Base-by-base conservation (phyloP, 177 flowering plant genomes). In the Tripterygium wilfordii region DNA sequence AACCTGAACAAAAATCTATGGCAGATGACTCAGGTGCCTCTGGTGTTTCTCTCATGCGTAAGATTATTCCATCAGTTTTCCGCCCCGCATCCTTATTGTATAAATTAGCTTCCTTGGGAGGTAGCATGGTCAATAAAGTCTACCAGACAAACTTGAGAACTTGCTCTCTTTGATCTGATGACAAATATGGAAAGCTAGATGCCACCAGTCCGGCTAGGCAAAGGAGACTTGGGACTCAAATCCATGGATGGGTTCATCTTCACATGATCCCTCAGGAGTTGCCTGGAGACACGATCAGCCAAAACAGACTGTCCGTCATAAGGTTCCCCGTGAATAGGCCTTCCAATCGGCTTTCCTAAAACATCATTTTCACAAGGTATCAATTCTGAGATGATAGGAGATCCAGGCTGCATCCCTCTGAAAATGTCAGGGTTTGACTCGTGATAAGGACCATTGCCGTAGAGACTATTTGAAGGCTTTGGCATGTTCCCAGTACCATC, bases 211-310 rank as follows among this genome's bases (percentile, higher is more conserved):
- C 57, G 77, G 48, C 73, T 48, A 18, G 57, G 72, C 65, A 76
- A 60, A 45, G 77, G 64, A 39, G 79, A 67, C 56, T 61, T 58
- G 37, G 80, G 77, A 56, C 67, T 67, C 7, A 82, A 69, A 64
- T 86, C 90, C 27, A 79, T 61, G 10, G 80, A 62, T 8, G 80
- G 78, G 45, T 56, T 72, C 45, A 68, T 43, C 41, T 71, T 80
- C 45, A 65, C 70, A 41, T 62, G 70, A 64, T 78, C 80, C 69
- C 76, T 67, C 47, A 80, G 52, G 49, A 82, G 82, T 62, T 78
- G 94, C 66, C 73, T 81, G 45, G 82, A 72, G n/a, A 85, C 87
- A n/a, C 77, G 80, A 63, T 82, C 85, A 30, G 85, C 90, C 74
- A 83, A 70, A 13, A 73, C 79, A 1, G 78, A 53, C 45, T 76